Evolutionary conservation across 2,329 filamentous ascomycete genomes (phyloP).

Genomic region (Xylaria polymorpha): DNA sequence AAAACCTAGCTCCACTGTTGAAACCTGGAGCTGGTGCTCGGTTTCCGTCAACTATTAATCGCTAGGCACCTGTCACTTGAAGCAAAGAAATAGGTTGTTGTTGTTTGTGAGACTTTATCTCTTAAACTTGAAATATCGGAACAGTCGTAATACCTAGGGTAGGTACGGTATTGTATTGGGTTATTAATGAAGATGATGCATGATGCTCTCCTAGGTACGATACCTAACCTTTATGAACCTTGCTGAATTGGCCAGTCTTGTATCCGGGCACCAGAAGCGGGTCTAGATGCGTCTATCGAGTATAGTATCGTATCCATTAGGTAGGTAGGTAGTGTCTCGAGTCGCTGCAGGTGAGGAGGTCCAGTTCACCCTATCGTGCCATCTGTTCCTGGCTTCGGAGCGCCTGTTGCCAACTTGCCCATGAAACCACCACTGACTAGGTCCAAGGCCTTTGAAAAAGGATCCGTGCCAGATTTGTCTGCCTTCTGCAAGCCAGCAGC

Average conservation of each 20-base stretch:
- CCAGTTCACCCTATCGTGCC: conserved; percentile 42
- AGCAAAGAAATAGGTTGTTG: not conserved
- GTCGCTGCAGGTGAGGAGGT: too few species aligned
- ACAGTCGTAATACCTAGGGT: too few species aligned
- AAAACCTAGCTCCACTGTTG: not conserved
- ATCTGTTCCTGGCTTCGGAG: conserved; percentile 48
- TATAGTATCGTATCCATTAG: not conserved
- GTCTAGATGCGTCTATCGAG: not conserved
- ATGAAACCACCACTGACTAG: conserved; percentile 49
- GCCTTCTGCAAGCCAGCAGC: conserved; percentile 50
- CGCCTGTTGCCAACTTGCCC: conserved; percentile 48
- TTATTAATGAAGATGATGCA: not conserved
- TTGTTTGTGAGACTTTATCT: too few species aligned
- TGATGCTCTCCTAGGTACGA: conserved; percentile 7
- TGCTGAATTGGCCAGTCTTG: too few species aligned
- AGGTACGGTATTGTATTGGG: not conserved
- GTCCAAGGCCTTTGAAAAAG: conserved; percentile 47
- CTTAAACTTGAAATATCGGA: too few species aligned
- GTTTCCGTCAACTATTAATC: not conserved
- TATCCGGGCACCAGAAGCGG: not conserved
- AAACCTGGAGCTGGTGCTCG: not conserved
- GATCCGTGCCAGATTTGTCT: conserved; percentile 44
- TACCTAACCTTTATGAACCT: not conserved
- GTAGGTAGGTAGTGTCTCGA: too few species aligned
- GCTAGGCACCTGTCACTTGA: not conserved